These are phyloP conservation scores for Beauveria australis DNA, from an alignment of 2,329 filamentous ascomycete genomes.

Conservation along the genomic window DNA sequence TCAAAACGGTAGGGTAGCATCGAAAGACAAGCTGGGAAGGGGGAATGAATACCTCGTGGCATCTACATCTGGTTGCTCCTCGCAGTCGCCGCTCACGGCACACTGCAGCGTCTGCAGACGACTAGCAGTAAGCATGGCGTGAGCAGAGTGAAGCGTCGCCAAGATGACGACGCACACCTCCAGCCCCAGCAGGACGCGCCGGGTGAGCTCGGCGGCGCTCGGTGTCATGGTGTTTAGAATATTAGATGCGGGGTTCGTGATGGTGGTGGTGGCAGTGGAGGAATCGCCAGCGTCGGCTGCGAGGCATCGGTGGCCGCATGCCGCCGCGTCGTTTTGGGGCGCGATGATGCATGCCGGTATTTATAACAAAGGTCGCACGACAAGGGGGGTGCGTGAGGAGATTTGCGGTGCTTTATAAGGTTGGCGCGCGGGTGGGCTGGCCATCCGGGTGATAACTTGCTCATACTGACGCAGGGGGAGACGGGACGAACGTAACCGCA, in stretches of 20 bases:
- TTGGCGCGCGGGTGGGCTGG: neutral
- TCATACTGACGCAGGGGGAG: slow-evolving; percentile 20
- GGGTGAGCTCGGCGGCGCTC: neutral
- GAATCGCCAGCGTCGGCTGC: neutral
- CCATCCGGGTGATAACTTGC: slow-evolving; percentile 23
- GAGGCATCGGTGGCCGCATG: neutral
- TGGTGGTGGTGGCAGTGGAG: neutral
- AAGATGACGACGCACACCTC: neutral
- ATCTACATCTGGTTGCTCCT: neutral
- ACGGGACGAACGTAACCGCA: neutral
- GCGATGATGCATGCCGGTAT: neutral
- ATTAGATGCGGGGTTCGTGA: neutral
- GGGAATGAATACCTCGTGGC: neutral
- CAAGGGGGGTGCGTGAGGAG: neutral
- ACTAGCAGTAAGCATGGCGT: neutral
- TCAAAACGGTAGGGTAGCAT: too few species aligned
- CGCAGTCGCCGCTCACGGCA: neutral
- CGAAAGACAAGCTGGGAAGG: too few species aligned
- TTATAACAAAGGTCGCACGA: neutral
- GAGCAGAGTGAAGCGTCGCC: neutral
- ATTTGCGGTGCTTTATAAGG: slow-evolving; percentile 11
- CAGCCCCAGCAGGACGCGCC: neutral
- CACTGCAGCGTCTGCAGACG: slow-evolving; percentile 4
- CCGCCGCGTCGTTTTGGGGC: neutral
- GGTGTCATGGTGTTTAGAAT: neutral